Base-by-base conservation (phyloP, 2,329 filamentous ascomycete species). In the Xylariaceae sp. region DNA sequence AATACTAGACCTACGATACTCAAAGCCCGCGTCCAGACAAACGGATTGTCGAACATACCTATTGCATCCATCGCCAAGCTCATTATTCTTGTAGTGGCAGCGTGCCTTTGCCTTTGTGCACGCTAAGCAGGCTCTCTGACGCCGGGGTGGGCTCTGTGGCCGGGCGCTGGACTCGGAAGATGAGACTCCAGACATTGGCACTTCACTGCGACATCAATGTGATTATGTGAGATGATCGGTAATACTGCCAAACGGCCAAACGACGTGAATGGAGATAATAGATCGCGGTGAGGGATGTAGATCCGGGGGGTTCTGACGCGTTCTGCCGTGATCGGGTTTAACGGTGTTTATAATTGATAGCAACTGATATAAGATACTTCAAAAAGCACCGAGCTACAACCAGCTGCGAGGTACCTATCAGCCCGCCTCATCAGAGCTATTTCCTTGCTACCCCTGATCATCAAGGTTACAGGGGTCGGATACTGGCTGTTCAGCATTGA, bases 101-200 rank as follows among this genome's bases (percentile, higher is more conserved):
- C 64, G 62, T 19, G 63, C 57, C 54, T 65, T 66, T 1, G 65
- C 63, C 36, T 61, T 66, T 5, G 60, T 63, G 38, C 65, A 67
- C 39, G 63, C 58, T 6, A 61, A 51, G 43, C 65, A 67, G 10
- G 65, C 65, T 19, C 65, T 57, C 33, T 53, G 63, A 12, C 65
- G 61, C 28, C 65, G 59, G 9, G 56, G 63, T 14, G 65, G 61
- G n/a, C 59, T 63, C 11, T 38, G 28, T n/a, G 61, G 34, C n/a
- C 60, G 58, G 18, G 6, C 34, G 22, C 43, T 14, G 16, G 22
- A 34, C 22, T 16, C 31, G 42, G 28, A 18, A n/a, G 4, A n/a
- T 14, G 34, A 38, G 11, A 22, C 18, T 6, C 38, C 45, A 9
- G 41, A 18, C 41, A 42, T 42, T 42, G 41, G 5, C 22, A 28